These are phyloP conservation scores for Umbelopsis vinacea DNA, from an alignment of 192 early-diverging fungal species.

Conservation along the genomic window DNA sequence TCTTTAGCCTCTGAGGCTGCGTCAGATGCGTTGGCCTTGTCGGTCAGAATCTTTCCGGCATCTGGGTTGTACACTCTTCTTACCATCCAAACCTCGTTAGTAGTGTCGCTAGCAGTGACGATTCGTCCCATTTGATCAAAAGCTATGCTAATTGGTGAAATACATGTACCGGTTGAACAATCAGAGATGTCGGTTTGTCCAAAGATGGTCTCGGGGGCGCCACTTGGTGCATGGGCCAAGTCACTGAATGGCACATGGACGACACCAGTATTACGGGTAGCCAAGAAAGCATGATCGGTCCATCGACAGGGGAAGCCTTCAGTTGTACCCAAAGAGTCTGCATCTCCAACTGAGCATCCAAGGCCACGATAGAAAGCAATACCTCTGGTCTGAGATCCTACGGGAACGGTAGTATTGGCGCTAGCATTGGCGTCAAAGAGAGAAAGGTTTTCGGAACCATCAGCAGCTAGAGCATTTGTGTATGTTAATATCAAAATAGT, in stretches of 20 bases:
- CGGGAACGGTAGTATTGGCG: conserved; percentile 3
- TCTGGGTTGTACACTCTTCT: conserved; percentile 29
- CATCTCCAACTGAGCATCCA: conserved; percentile 33
- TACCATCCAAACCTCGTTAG: conserved; percentile 36
- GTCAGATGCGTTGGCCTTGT: conserved; percentile 18
- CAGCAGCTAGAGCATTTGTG: neutral
- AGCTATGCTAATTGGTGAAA: conserved; percentile 30
- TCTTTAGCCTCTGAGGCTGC: conserved; percentile 23
- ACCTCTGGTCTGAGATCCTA: conserved; percentile 22
- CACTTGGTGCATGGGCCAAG: conserved; percentile 33
- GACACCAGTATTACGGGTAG: conserved; percentile 25
- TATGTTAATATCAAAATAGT: neutral
- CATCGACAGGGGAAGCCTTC: conserved; percentile 41
- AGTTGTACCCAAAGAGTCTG: conserved; percentile 24
- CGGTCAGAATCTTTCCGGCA: conserved; percentile 30
- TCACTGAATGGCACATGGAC: conserved; percentile 35
- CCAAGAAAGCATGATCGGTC: conserved; percentile 39
- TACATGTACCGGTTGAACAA: conserved; percentile 4
- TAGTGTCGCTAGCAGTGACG: conserved; percentile 27
- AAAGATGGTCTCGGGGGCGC: conserved; percentile 30
- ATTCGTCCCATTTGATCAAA: conserved; percentile 32
- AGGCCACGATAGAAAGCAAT: conserved; percentile 32
- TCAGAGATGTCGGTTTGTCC: conserved; percentile 23
- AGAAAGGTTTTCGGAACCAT: conserved; percentile 1
- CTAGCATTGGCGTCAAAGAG: conserved; percentile 4